Conservation (phyloP, 2,329 filamentous ascomycete species). For the Xylaria sp. region DNA sequence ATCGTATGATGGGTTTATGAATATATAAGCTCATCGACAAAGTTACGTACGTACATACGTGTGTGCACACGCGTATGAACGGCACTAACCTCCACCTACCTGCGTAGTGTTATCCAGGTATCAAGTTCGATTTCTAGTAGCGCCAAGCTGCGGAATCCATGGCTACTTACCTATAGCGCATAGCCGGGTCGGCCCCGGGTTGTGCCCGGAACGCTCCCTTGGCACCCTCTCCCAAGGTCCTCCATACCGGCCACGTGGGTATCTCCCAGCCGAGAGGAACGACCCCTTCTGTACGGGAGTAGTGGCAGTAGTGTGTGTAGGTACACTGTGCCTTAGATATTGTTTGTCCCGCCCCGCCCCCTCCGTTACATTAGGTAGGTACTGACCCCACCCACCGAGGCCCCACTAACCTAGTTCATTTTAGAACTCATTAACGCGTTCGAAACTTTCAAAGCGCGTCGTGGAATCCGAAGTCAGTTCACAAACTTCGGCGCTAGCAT, state of each 20-base stretch:
- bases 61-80: not conserved
- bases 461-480: not conserved
- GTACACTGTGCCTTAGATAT: not conserved
- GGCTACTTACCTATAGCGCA: not conserved
- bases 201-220: too few species aligned
- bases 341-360: not conserved
- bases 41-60: not conserved
- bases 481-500: not conserved
- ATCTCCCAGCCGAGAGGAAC: not conserved
- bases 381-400: not conserved
- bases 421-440: slow-evolving; percentile 9
- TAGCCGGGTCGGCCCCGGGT: too few species aligned
- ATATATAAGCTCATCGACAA: not conserved
- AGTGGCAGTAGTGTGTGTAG: too few species aligned
- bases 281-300: not conserved
- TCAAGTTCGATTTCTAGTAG: not conserved
- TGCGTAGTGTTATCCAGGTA: not conserved
- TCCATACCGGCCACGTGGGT: not conserved
- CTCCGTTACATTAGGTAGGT: not conserved
- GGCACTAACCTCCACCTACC: not conserved
- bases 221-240: too few species aligned
- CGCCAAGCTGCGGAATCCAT: not conserved
- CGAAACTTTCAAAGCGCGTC: slow-evolving; percentile 5
- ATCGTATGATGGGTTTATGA: not conserved
- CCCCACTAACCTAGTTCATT: not conserved